phyloP scores from a whole-genome alignment of 345 rosid genomes.

The Abelmoschus esculentus region DNA sequence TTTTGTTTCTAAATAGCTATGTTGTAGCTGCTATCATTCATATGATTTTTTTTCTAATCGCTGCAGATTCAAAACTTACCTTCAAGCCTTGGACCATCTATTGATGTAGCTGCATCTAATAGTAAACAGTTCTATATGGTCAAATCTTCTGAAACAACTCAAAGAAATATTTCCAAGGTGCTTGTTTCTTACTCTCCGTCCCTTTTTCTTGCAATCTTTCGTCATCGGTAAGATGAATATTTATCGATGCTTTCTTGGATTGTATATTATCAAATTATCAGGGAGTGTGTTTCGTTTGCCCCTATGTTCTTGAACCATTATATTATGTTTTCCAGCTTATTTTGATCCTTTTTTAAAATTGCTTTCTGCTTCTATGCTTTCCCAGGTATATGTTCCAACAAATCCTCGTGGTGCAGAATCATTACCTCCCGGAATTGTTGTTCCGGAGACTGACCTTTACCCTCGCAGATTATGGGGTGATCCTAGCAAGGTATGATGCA shows the following conservation, averaged over 20 bases:
- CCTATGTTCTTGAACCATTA: background rate
- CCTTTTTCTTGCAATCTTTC: background rate
- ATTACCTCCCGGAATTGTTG: slow-evolving; percentile 85
- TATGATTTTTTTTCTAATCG: slow-evolving; percentile 19
- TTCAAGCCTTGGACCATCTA: slow-evolving; percentile 43
- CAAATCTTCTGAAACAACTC: slow-evolving; percentile 32
- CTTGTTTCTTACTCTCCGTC: background rate
- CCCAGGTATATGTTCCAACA: slow-evolving; percentile 71
- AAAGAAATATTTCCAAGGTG: slow-evolving; percentile 41
- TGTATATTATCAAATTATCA: background rate
- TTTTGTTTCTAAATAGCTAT: slow-evolving; percentile 5
- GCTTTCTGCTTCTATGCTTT: slow-evolving; percentile 11
- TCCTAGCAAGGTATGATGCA: slow-evolving; percentile 65
- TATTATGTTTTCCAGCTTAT: background rate
- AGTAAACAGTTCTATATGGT: slow-evolving; percentile 25
- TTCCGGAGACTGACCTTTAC: slow-evolving; percentile 68
- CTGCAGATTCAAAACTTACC: slow-evolving; percentile 56
- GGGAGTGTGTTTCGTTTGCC: background rate
- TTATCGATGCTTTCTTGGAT: background rate
- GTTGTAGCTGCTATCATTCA: background rate
- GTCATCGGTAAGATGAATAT: background rate
- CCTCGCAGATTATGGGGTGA: slow-evolving; percentile 95
- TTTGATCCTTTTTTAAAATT: background rate
- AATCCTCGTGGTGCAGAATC: slow-evolving; percentile 95
- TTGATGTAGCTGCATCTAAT: slow-evolving; percentile 34